A percentile compares a stretch with the other conserved stretches of the same genome.
Conservation (phyloP, 176 grass and related monocot genomes). For the Eleusine indica region DNA sequence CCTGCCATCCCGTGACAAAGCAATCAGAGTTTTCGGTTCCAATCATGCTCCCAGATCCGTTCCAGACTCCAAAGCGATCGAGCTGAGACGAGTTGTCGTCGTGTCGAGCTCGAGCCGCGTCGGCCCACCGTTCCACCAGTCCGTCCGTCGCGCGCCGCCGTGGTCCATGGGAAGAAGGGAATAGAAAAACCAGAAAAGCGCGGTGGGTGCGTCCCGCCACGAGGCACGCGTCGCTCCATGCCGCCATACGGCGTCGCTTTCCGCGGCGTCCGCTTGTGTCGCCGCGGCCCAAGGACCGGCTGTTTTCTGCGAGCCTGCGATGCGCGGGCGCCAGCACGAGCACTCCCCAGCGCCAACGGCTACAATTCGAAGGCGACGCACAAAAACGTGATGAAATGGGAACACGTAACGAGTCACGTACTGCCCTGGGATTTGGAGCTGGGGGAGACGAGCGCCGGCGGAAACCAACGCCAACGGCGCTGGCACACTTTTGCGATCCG, state of each 20-base stretch:
- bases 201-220: not conserved
- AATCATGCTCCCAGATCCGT: not conserved
- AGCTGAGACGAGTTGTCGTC: not conserved
- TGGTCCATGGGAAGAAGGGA: not conserved
- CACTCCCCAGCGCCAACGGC: not conserved
- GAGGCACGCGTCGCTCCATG: not conserved
- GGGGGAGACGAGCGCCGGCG: not conserved
- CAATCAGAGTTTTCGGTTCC: not conserved
- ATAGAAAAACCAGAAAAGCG: not conserved
- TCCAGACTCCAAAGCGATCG: not conserved
- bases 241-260: not conserved
- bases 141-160: not conserved
- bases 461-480: not conserved
- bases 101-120: not conserved
- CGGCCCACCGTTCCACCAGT: not conserved
- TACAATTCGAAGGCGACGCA: not conserved
- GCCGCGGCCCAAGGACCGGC: not conserved
- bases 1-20: not conserved
- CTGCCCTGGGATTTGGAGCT: not conserved
- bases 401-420: not conserved
- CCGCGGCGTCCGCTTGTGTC: not conserved
- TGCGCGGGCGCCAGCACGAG: not conserved
- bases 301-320: too few relatives aligned
- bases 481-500: not conserved
- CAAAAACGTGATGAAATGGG: not conserved